These are phyloP conservation scores for Vigna radiata DNA, from an alignment of 306 rosid genomes.

Conservation along the genomic window DNA sequence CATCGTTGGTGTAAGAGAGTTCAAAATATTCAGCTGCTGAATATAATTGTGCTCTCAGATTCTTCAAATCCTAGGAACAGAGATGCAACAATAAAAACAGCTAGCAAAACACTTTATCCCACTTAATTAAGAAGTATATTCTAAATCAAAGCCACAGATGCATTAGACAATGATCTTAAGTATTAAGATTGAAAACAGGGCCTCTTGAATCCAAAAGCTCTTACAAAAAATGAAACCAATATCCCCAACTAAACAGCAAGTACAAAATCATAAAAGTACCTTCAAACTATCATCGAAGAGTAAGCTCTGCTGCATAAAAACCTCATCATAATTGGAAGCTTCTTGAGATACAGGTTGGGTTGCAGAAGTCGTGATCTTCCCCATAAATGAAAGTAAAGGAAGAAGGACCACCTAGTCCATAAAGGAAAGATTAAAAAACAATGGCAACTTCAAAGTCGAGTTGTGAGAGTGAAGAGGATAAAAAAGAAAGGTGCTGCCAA, in stretches of 20 bases:
- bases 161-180: constrained; percentile 28
- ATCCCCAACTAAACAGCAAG: constrained; percentile 1
- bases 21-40: constrained; percentile 99
- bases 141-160: neutral
- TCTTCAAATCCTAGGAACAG: constrained; percentile 85
- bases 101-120: constrained; percentile 17
- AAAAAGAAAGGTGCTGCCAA: constrained; percentile 29
- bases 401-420: constrained; percentile 47
- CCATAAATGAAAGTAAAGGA: constrained; percentile 54
- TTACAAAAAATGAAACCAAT: constrained; percentile 2
- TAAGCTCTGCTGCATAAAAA: constrained; percentile 94
- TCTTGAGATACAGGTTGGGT: constrained; percentile 58
- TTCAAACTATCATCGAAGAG: constrained; percentile 91
- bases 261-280: constrained; percentile 52
- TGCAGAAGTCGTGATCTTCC: constrained; percentile 68
- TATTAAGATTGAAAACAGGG: constrained; percentile 20
- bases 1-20: constrained; percentile 90
- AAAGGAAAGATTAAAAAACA: neutral
- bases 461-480: constrained; percentile 26
- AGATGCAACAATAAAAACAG: constrained; percentile 35
- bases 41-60: constrained; percentile 86
- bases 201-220: constrained; percentile 9
- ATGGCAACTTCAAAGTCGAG: constrained; percentile 36
- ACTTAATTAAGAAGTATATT: constrained; percentile 3
- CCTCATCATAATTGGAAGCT: constrained; percentile 89